A percentile compares a stretch with the other conserved stretches of the same genome.
Evolutionary conservation across 805 yeast genomes (phyloP).

Genomic region (Candida ipomoeae): DNA sequence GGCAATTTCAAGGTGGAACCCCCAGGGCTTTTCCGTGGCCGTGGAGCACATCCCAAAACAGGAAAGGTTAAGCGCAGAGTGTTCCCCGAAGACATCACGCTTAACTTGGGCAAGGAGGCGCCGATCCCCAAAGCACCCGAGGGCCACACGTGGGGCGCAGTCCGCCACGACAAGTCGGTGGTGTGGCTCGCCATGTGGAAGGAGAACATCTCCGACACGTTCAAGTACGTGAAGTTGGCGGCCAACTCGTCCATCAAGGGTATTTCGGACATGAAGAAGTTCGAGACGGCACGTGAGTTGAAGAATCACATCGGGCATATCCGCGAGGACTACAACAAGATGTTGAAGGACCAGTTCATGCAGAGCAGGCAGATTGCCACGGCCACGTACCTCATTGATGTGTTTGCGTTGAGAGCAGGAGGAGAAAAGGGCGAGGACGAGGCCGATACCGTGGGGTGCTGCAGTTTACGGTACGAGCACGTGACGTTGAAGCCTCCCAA

Average conservation of each 20-base stretch:
- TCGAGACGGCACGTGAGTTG: conserved; percentile 88
- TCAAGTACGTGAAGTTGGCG: conserved; percentile 88
- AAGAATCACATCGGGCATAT: conserved; percentile 67
- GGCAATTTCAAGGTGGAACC: conserved; percentile 96
- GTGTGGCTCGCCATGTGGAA: conserved; percentile 98
- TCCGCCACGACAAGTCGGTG: conserved; percentile 82
- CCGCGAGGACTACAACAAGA: conserved; percentile 66
- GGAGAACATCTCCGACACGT: conserved; percentile 79
- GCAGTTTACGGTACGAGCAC: conserved; percentile 89
- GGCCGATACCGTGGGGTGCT: conserved; percentile 97
- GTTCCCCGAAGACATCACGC: conserved; percentile 80
- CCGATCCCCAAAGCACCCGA: conserved; percentile 76
- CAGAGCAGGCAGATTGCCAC: conserved; percentile 87
- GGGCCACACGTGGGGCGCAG: conserved; percentile 89
- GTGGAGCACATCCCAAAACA: conserved; percentile 96
- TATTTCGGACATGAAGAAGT: conserved; percentile 83
- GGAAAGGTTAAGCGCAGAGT: conserved; percentile 88
- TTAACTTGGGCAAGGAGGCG: conserved; percentile 72
- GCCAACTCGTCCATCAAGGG: conserved; percentile 90
- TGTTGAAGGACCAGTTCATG: conserved; percentile 73
- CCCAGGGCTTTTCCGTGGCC: conserved; percentile 92
- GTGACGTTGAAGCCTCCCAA: conserved; percentile 81
- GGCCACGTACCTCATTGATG: conserved; percentile 88
- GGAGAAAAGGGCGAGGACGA: conserved; percentile 97
- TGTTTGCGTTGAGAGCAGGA: conserved; percentile 94